phyloP scores from a whole-genome alignment of 2,329 filamentous ascomycete species.

The Penicillium capsulatum region DNA sequence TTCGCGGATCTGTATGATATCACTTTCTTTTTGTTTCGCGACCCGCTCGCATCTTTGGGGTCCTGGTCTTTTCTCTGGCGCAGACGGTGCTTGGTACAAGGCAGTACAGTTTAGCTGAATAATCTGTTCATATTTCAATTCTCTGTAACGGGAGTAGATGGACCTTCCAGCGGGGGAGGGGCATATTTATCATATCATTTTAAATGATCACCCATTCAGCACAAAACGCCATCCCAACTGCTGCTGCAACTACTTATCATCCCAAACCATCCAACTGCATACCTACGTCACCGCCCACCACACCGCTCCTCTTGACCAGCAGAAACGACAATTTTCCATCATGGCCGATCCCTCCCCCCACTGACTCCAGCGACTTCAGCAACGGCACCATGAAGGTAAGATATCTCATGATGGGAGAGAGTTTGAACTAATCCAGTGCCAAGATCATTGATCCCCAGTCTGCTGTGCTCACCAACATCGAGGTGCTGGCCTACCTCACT shows the following conservation, averaged over 20 bases:
- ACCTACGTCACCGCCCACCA: conserved; percentile 7
- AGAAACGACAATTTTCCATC: conserved; percentile 24
- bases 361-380: conserved; percentile 5
- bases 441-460: conserved; percentile 45
- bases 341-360: conserved; percentile 2
- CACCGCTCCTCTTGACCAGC: conserved; percentile 21
- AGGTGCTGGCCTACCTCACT: conserved; percentile 42
- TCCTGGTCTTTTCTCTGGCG: conserved; percentile 25
- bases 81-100: conserved; percentile 32
- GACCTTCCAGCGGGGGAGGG: too few relatives aligned
- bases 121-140: conserved; percentile 25
- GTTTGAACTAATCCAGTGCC: neutral
- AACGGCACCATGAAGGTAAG: conserved; percentile 26
- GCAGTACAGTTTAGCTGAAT: conserved; percentile 29
- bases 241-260: too few relatives aligned
- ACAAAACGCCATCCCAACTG: neutral
- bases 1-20: conserved; percentile 44
- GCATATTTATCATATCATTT: too few relatives aligned
- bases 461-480: conserved; percentile 43
- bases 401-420: neutral
- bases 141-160: neutral
- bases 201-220: too few relatives aligned
- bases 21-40: conserved; percentile 29
- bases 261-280: too few relatives aligned
- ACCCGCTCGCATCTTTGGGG: conserved; percentile 25